Base-by-base conservation (phyloP, 1,284 basidiomycete species). In the Abortiporus biennis region DNA sequence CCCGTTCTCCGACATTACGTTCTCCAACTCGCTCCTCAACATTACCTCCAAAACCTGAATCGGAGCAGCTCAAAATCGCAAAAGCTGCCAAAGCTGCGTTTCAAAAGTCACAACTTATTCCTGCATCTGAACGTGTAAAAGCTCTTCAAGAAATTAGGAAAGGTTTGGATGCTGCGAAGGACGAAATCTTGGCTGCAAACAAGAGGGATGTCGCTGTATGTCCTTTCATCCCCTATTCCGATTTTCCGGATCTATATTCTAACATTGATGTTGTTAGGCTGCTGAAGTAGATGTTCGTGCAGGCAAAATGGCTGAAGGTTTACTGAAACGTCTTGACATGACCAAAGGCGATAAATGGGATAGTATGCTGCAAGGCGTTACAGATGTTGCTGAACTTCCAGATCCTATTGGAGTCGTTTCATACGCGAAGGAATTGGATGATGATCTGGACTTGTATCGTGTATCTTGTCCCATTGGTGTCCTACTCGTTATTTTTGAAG, bases 391-490 rank as follows among this genome's bases (percentile, higher is more conserved):
- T 4, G 61, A 67, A 3, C 76, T 99, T 8, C 82, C 85, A 0
- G 89, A 92, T 58, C 95, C 96, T 1, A 90, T 85, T 2, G 95
- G 93, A 5, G 68, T 76, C 24, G 83, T 97, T 21, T 82, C 88
- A 0, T 97, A 95, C 60, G 92, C 95, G 0, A 84, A 81, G 15
- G 76, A 89, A 54, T 70, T 99, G 21, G 93, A 95, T 52, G 87
- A 92, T 29, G 76, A 71, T 0, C 70, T 99, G 12, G 89, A 97
- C 55, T 74, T 99, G 11, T 94, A 96, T 65, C 80, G 92, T 29
- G 85, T 99, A 1, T 92, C 94, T 0, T 99, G 95, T 61, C 94
- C 96, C 0, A 96, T 99, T 49, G 96, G 96, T 15, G 94, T 97
- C 0, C 71, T 99, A 20, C 74, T 99, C 37, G 92, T 98, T 51